Evolutionary conservation across 345 rosid genomes (phyloP), one percentile per base, ranked within the genome.

Genomic region (Gynandropsis gynandra): DNA sequence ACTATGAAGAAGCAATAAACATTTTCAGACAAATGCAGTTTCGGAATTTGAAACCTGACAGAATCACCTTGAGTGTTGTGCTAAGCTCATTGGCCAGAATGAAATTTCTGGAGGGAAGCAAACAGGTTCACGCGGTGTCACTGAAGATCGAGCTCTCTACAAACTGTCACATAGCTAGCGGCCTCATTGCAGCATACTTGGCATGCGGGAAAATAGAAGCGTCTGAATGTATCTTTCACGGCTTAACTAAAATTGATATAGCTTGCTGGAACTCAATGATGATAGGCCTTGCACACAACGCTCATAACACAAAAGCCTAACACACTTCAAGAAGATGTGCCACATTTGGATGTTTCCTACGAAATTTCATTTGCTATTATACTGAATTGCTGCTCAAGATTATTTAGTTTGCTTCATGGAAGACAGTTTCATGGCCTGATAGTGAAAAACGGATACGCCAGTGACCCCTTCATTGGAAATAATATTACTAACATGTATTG

Each of bases 221-320:
- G 43, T 88, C 95, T 16, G 67, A 67, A 58, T 35, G 40, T 15
- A 36, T 82, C 41, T 82, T 84, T 52, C 46, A 57, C 60, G 64
- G 48, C 52, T 9, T 51, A 38, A 56, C 61, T 1, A 65, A 72
- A 50, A 7, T 57, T 37, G 95, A 87, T 62, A 59, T 69, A 9
- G 90, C 75, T 62, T 81, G 96, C 59, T 87, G 96, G 83, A 84
- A 88, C 59, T 73, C 97, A 35, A 71, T 84, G 82, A 70, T 82
- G 50, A 72, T 80, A 12, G 90, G 97, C 31, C 69, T 81, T 43
- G 62, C 78, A 10, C 54, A 72, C 34, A 81, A 78, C 58, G 68
- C 76, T 46, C 37, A 59, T 37, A 76, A 81, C 42, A 47, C 67
- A 48, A 72, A 87, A 69, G 80, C 84, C 68, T 82, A 39, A 20